phyloP scores from a whole-genome alignment of 2,329 filamentous ascomycete genomes.

The Fusarium euwallaceae region DNA sequence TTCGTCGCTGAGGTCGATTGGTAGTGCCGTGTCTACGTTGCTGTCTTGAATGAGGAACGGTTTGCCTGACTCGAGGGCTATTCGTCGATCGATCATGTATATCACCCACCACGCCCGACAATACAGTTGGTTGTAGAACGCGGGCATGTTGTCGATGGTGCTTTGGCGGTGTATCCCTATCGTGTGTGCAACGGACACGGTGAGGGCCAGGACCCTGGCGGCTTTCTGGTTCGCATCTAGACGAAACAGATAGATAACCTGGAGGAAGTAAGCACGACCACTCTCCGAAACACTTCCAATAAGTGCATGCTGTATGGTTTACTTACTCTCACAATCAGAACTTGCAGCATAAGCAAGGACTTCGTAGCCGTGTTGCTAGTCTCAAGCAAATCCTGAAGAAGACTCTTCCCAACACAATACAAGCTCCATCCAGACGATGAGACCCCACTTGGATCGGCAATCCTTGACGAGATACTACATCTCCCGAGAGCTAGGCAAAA shows the following conservation, averaged over 20 bases:
- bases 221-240: slow-evolving; percentile 35
- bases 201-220: slow-evolving; percentile 22
- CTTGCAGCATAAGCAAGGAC: slow-evolving; percentile 32
- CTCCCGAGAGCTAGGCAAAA: slow-evolving; percentile 36
- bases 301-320: too few species aligned
- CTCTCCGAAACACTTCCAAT: too few species aligned
- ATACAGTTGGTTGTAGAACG: slow-evolving; percentile 30
- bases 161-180: slow-evolving; percentile 34
- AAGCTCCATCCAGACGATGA: slow-evolving; percentile 35
- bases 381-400: slow-evolving; percentile 28
- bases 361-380: slow-evolving; percentile 32
- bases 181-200: slow-evolving; percentile 27
- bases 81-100: slow-evolving; percentile 31
- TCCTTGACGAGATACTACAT: slow-evolving; percentile 33
- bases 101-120: slow-evolving; percentile 32
- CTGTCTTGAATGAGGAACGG: slow-evolving; percentile 36
- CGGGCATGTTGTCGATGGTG: slow-evolving; percentile 25
- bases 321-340: slow-evolving; percentile 27
- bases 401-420: slow-evolving; percentile 24
- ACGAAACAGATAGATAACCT: slow-evolving; percentile 36
- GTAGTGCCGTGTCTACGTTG: slow-evolving; percentile 29
- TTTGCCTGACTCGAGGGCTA: slow-evolving; percentile 33
- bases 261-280: background rate
- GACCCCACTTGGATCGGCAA: slow-evolving; percentile 27
- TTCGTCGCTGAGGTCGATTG: slow-evolving; percentile 31